These are phyloP conservation scores for Chenopodium berlandieri DNA, from an alignment of 148 eudicot species.

Conservation along the genomic window DNA sequence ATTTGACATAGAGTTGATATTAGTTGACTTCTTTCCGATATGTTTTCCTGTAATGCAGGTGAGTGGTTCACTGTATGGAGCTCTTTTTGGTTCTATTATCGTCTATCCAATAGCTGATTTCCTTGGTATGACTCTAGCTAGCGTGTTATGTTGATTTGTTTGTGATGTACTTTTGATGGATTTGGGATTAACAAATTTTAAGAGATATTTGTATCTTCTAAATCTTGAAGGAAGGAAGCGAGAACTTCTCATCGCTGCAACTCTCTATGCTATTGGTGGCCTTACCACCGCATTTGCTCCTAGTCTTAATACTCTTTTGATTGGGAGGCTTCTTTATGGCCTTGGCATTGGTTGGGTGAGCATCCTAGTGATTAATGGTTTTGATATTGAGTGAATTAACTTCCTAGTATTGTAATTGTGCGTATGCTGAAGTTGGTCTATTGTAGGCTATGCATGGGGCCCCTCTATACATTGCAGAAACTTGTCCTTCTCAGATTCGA, in stretches of 20 bases:
- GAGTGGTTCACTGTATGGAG: slow-evolving; percentile 96
- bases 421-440: slow-evolving; percentile 17
- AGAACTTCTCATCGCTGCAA: slow-evolving; percentile 73
- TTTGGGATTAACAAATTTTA: neutral
- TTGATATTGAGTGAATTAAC: neutral
- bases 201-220: neutral
- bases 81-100: slow-evolving; percentile 87
- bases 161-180: slow-evolving; percentile 8
- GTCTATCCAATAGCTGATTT: slow-evolving; percentile 88
- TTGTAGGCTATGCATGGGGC: slow-evolving; percentile 99
- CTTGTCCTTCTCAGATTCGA: slow-evolving; percentile 92
- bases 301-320: slow-evolving; percentile 56
- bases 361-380: neutral
- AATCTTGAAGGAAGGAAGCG: slow-evolving; percentile 74
- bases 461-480: slow-evolving; percentile 97
- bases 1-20: neutral
- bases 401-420: neutral
- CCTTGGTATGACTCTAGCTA: slow-evolving; percentile 54
- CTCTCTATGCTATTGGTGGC: slow-evolving; percentile 75
- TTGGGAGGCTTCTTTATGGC: slow-evolving; percentile 78
- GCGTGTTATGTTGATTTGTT: slow-evolving; percentile 5
- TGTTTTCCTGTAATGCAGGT: slow-evolving; percentile 46
- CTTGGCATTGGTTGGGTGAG: slow-evolving; percentile 97
- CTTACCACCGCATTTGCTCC: slow-evolving; percentile 73
- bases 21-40: slow-evolving; percentile 16